These are phyloP conservation scores for Phytomonas francai DNA, from an alignment of 208 protist species.

Conservation along the genomic window DNA sequence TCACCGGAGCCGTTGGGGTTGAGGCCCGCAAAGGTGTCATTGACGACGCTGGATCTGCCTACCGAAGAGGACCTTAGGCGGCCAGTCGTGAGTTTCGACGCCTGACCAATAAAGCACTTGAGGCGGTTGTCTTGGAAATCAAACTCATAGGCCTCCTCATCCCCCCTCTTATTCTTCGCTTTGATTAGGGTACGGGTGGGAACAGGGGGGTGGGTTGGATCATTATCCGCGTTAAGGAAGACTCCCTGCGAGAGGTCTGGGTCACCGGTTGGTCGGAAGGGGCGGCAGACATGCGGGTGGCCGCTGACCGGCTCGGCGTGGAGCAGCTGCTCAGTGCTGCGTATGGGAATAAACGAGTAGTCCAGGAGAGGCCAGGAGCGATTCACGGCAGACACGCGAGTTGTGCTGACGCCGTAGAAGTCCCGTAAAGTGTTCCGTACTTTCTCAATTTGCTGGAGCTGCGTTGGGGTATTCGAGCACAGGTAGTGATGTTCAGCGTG, in stretches of 20 bases:
- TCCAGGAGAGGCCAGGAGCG: slow-evolving; percentile 36
- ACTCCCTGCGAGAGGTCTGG: slow-evolving; percentile 54
- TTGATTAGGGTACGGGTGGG: slow-evolving; percentile 62
- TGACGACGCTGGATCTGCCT: not conserved
- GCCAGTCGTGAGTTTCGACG: no score
- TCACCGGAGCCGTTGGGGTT: not conserved
- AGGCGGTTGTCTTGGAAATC: slow-evolving; percentile 30
- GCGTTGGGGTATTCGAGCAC: no score
- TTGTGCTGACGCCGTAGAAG: slow-evolving; percentile 39
- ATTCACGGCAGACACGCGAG: slow-evolving; percentile 29
- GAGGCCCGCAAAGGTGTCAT: not conserved
- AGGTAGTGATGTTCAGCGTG: slow-evolving; percentile 1
- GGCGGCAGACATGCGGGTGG: slow-evolving; percentile 22
- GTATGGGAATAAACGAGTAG: slow-evolving; percentile 36
- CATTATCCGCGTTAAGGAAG: slow-evolving; percentile 66
- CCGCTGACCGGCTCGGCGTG: slow-evolving; percentile 34
- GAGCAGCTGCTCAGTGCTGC: slow-evolving; percentile 35
- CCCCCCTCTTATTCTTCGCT: slow-evolving; percentile 77
- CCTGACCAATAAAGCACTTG: slow-evolving; percentile 18
- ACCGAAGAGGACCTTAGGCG: no score
- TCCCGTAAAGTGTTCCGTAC: slow-evolving; percentile 26
- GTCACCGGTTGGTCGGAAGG: slow-evolving; percentile 27
- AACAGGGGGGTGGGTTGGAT: slow-evolving; percentile 25
- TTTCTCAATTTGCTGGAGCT: slow-evolving; percentile 14
- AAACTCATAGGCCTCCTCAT: slow-evolving; percentile 89